These are phyloP conservation scores for Lunasporangiospora selenospora DNA, from an alignment of 192 early-diverging fungal species.

Conservation along the genomic window DNA sequence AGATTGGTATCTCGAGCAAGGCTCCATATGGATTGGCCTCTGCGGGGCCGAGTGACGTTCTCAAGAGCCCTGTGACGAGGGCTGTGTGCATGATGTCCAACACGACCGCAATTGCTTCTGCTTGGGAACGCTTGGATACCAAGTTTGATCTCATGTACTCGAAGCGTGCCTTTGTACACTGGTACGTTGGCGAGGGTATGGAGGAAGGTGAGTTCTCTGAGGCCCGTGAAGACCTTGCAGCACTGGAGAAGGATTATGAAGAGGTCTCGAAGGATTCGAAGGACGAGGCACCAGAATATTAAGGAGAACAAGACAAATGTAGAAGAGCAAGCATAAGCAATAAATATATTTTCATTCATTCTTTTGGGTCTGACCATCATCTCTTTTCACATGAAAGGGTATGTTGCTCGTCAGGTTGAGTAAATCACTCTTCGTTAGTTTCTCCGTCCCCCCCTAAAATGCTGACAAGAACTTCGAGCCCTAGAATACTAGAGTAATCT, in stretches of 20 bases:
- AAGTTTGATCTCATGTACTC: constrained; percentile 99
- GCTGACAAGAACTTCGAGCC: too few relatives aligned
- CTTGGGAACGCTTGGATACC: constrained; percentile 97
- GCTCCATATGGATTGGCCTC: constrained; percentile 89
- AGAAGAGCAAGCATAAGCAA: too few relatives aligned
- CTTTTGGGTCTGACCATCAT: background rate
- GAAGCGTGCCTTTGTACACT: constrained; percentile 99
- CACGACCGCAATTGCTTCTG: constrained; percentile 98
- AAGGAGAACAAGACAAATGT: constrained; percentile 20
- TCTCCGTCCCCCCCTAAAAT: too few relatives aligned
- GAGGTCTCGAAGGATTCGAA: constrained; percentile 96
- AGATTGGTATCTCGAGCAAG: constrained; percentile 97
- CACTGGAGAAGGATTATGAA: constrained; percentile 99
- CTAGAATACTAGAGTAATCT: too few relatives aligned
- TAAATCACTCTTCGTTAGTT: too few relatives aligned
- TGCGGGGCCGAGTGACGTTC: too few relatives aligned
- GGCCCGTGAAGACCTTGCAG: constrained; percentile 98
- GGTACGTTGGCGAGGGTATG: constrained; percentile 99
- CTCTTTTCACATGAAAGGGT: too few relatives aligned
- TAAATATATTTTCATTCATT: constrained; percentile 1
- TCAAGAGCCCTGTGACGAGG: constrained; percentile 92
- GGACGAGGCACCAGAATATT: constrained; percentile 37
- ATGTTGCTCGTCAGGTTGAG: too few relatives aligned
- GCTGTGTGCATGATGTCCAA: constrained; percentile 98
- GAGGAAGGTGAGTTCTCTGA: constrained; percentile 99